Base-by-base conservation (phyloP, 2,329 filamentous ascomycete genomes). In the Xenoacremonium recifei region DNA sequence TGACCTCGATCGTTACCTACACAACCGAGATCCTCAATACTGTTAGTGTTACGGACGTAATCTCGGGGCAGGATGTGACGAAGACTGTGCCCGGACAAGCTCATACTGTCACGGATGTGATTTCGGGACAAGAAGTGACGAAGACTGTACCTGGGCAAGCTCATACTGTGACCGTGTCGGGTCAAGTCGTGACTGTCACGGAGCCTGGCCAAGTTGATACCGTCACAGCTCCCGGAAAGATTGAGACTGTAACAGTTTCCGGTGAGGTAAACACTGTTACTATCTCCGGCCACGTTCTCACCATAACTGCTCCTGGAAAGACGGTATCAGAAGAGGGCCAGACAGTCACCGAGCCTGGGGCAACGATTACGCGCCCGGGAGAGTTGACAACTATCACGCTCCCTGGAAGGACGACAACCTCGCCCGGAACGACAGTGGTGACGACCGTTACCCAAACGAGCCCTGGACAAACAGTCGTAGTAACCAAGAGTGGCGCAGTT, bases 371-470 rank as follows among this genome's bases (percentile, higher is more conserved):
- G 5, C 36, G 13, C 4, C 31, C 41, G 7, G 44, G 40, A 15
- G 17, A 31, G 15, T 29, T 33, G 7, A 40, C 33, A 1, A 63
- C 59, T n/a, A 42, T 58, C 35, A 60, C 58, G 16, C 49, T 53
- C 19, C 57, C 57, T 50, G 45, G 56, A 40, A 29, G 41, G 21
- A 54, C 61, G 37, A 21, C 44, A 39, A 59, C 53, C 16, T 34
- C 58, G 2, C 58, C 59, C 17, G 58, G 51, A 4, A 50, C 53
- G 16, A 67, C 63, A 1, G 35, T 66, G 11, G 56, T 63, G 3
- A 62, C 64, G 0, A 64, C 64, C 4, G 42, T 66, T 19, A 63
- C 64, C 4, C 51, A 56, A 16, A 51, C 51, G 2, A 46, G 55
- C 4, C 55, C 60, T 1, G 56, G 50, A 11, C 49, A 58, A 6